Conservation (phyloP, 108 stramenopile species). For the Pinguiococcus pyrenoidosus region DNA sequence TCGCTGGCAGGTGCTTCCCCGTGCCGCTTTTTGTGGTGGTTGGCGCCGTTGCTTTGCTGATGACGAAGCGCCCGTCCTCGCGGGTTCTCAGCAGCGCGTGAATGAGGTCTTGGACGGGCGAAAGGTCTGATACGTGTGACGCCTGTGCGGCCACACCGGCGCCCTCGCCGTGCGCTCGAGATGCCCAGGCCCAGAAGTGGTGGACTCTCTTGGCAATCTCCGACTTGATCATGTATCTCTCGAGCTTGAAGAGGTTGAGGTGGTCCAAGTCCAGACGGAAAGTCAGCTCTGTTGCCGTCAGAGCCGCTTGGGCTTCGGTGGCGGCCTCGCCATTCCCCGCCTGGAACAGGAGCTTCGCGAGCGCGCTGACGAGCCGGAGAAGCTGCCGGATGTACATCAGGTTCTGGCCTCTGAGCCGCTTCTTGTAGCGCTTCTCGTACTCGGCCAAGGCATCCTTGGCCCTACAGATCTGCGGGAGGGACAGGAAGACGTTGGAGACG, state of each 20-base stretch:
- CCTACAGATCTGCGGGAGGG: constrained; percentile 4
- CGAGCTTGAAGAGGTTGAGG: constrained; percentile 76
- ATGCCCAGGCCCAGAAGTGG: not conserved
- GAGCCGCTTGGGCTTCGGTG: constrained; percentile 28
- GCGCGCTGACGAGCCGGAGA: constrained; percentile 46
- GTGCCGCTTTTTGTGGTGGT: not conserved
- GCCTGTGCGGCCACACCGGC: too few species aligned
- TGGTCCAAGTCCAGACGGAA: constrained; percentile 63
- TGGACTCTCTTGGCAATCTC: not conserved
- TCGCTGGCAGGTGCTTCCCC: not conserved
- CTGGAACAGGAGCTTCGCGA: constrained; percentile 44
- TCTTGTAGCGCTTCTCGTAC: constrained; percentile 18
- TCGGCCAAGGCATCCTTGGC: not conserved
- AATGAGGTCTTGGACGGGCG: constrained; percentile 58
- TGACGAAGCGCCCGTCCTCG: constrained; percentile 1
- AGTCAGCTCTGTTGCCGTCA: constrained; percentile 60
- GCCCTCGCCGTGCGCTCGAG: too few species aligned
- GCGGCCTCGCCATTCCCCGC: constrained; percentile 9
- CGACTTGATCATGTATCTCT: constrained; percentile 51
- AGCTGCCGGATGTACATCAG: constrained; percentile 66
- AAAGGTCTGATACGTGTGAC: constrained; percentile 61
- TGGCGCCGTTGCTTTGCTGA: not conserved
- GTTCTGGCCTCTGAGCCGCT: constrained; percentile 42
- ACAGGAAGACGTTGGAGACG: constrained; percentile 20
- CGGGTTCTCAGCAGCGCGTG: constrained; percentile 15